Conservation (phyloP, 345 rosid species). For the Aquilaria yunnanensis region DNA sequence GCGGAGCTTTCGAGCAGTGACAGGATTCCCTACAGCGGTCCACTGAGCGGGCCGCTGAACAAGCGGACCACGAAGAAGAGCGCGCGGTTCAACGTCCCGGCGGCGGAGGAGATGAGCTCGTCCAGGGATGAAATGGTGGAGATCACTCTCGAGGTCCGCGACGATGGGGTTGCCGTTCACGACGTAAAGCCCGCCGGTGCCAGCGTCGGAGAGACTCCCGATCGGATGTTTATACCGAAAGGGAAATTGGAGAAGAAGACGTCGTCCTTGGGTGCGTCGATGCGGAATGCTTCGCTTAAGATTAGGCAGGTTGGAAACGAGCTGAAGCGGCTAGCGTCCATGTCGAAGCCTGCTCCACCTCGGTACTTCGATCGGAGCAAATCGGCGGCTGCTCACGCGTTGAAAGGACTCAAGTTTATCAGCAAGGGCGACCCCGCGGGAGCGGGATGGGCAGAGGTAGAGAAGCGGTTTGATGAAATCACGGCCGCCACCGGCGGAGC, state of each 20-base stretch:
- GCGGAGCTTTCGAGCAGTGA: slow-evolving; percentile 26
- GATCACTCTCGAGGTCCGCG: slow-evolving; percentile 17
- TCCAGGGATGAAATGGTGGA: slow-evolving; percentile 28
- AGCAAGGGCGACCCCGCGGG: slow-evolving; percentile 66
- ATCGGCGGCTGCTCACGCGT: slow-evolving; percentile 54
- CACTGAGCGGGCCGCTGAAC: slow-evolving; percentile 46
- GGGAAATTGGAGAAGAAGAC: slow-evolving; percentile 46
- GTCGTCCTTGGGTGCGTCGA: slow-evolving; percentile 21
- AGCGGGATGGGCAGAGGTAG: slow-evolving; percentile 64
- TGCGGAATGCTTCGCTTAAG: slow-evolving; percentile 41
- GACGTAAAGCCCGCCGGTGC: slow-evolving; percentile 23
- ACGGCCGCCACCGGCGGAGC: slow-evolving; percentile 42
- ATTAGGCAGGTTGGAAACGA: slow-evolving; percentile 62
- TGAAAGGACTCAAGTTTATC: slow-evolving; percentile 74
- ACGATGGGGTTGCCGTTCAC: slow-evolving; percentile 21
- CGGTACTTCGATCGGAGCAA: slow-evolving; percentile 57
- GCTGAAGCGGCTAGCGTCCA: slow-evolving; percentile 46
- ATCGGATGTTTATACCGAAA: slow-evolving; percentile 31
- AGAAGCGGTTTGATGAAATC: slow-evolving; percentile 52
- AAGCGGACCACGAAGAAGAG: slow-evolving; percentile 35
- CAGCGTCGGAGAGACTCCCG: slow-evolving; percentile 31
- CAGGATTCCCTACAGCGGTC: slow-evolving; percentile 30
- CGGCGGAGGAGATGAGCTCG: slow-evolving; percentile 16
- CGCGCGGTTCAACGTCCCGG: slow-evolving; percentile 27
- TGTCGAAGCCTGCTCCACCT: slow-evolving; percentile 29